Percentiles rank a stretch among this genome's conserved stretches.
These are phyloP conservation scores for Arabidopsis hybrid DNA, from an alignment of 441 rosid genomes.

Conservation along the genomic window DNA sequence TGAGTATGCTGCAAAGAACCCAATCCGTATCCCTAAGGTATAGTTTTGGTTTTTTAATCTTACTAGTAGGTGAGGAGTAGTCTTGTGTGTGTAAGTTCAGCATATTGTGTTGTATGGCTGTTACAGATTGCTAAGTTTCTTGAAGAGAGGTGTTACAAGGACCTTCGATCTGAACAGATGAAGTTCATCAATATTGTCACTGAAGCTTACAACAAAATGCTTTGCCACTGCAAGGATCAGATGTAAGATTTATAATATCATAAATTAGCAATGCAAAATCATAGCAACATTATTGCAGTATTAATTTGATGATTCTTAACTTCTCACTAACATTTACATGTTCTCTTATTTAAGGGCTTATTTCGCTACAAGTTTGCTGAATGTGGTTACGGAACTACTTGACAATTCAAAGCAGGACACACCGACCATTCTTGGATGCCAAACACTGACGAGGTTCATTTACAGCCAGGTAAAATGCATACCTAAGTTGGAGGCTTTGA, in stretches of 20 bases:
- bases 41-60: background rate
- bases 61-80: conserved; percentile 6
- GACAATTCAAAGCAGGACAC: conserved; percentile 81
- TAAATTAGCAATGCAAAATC: too few species aligned
- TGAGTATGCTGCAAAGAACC: conserved; percentile 95
- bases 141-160: conserved; percentile 95
- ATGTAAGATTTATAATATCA: conserved; percentile 59
- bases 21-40: conserved; percentile 95
- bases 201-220: conserved; percentile 79
- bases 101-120: conserved; percentile 32
- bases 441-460: conserved; percentile 85
- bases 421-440: conserved; percentile 80
- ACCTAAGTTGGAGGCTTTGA: background rate
- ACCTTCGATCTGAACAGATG: conserved; percentile 75
- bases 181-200: conserved; percentile 70
- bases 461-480: conserved; percentile 71
- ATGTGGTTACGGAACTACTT: conserved; percentile 79
- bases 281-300: background rate
- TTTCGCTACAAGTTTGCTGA: conserved; percentile 85
- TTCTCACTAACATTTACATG: conserved; percentile 15
- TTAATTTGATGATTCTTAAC: background rate
- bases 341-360: conserved; percentile 67
- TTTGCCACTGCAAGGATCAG: conserved; percentile 82
- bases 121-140: conserved; percentile 87
- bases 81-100: conserved; percentile 7